Percentiles rank a stretch among this genome's conserved stretches.
These are phyloP conservation scores for Danielia oregonensis DNA, from an alignment of 805 yeast genomes.

Conservation along the genomic window DNA sequence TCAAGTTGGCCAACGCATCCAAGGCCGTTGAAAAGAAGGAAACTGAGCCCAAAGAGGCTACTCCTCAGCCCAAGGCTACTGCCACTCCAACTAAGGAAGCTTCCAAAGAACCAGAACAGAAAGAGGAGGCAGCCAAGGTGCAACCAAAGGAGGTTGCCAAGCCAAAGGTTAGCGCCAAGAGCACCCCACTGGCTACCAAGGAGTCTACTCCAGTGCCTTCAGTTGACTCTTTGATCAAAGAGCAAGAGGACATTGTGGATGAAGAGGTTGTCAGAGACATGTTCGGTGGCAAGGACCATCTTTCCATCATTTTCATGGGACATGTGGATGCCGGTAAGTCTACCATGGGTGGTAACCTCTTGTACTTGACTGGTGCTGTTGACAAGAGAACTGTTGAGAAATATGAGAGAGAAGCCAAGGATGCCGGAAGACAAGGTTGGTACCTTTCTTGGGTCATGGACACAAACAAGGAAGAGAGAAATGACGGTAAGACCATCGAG, in stretches of 20 bases:
- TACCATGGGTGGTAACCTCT: conserved; percentile 97
- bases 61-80: conserved; percentile 23
- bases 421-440: conserved; percentile 99
- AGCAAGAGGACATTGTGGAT: conserved; percentile 79
- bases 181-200: conserved; percentile 14
- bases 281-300: conserved; percentile 97
- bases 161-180: conserved; percentile 3
- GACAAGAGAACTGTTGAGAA: conserved; percentile 98
- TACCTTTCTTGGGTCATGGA: conserved; percentile 99
- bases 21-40: conserved; percentile 30
- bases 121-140: conserved; percentile 3
- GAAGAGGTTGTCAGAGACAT: conserved; percentile 84
- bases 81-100: conserved; percentile 11
- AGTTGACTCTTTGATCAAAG: conserved; percentile 56
- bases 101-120: conserved; percentile 2
- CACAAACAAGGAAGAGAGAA: conserved; percentile 97
- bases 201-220: conserved; percentile 20
- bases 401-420: conserved; percentile 97
- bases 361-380: conserved; percentile 92
- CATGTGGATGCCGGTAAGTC: conserved; percentile 99
- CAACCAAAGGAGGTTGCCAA: conserved; percentile 9
- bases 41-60: conserved; percentile 25
- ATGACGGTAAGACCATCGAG: conserved; percentile 98
- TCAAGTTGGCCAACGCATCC: conserved; percentile 46
- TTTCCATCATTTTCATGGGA: conserved; percentile 97